Conservation (phyloP, 2,329 filamentous ascomycete species). For the Fusarium multiceps region DNA sequence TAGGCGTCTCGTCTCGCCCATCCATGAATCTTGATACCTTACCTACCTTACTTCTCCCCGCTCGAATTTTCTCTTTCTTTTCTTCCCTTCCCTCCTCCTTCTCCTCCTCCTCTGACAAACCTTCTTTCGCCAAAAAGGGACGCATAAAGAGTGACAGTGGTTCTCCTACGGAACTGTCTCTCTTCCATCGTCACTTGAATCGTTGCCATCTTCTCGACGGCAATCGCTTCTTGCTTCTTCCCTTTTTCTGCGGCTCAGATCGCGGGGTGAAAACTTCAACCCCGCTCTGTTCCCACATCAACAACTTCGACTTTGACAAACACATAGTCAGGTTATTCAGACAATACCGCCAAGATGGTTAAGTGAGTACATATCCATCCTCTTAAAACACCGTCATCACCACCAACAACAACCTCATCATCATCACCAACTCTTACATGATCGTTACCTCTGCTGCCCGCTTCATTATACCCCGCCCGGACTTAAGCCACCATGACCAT, state of each 20-base stretch:
- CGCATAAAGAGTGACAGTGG: slow-evolving; percentile 56
- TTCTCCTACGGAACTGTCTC: slow-evolving; percentile 52
- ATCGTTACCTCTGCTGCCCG: neutral
- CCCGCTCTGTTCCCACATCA: slow-evolving; percentile 57
- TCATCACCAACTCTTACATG: neutral
- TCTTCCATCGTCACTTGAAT: slow-evolving; percentile 51
- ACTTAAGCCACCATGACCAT: slow-evolving; percentile 52
- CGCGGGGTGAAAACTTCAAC: slow-evolving; percentile 58
- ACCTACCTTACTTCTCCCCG: slow-evolving; percentile 44
- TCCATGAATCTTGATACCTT: slow-evolving; percentile 42
- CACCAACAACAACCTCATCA: slow-evolving; percentile 10
- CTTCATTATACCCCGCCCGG: slow-evolving; percentile 51
- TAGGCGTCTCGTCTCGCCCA: slow-evolving; percentile 23
- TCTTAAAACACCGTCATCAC: neutral
- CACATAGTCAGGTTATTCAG: slow-evolving; percentile 56
- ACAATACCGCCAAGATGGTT: slow-evolving; percentile 96
- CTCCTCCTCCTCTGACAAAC: slow-evolving; percentile 25
- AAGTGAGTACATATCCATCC: slow-evolving; percentile 77
- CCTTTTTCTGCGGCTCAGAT: slow-evolving; percentile 46
- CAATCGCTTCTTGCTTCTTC: slow-evolving; percentile 47
- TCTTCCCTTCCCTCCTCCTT: slow-evolving; percentile 34
- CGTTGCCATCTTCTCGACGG: slow-evolving; percentile 42
- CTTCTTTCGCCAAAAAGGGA: slow-evolving; percentile 49
- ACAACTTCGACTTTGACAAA: slow-evolving; percentile 51
- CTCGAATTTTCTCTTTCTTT: slow-evolving; percentile 42